These are phyloP conservation scores for Cladosporium sphaerospermum DNA, from an alignment of 2,329 filamentous ascomycete species.

Conservation along the genomic window DNA sequence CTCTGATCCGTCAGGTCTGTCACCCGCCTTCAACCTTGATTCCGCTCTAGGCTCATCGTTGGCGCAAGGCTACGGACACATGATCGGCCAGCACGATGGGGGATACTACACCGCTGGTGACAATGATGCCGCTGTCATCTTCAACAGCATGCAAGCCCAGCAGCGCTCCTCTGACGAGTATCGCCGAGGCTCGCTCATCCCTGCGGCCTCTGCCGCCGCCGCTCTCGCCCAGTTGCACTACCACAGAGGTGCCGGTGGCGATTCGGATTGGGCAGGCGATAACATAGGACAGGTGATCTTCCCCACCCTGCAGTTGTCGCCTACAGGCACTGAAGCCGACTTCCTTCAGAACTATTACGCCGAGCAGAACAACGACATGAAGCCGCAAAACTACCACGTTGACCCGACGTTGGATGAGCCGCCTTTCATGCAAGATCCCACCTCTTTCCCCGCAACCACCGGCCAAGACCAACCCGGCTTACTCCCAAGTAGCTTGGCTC, in stretches of 20 bases:
- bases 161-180: slow-evolving; percentile 65
- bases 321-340: slow-evolving; percentile 32
- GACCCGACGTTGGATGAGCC: slow-evolving; percentile 53
- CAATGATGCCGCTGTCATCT: slow-evolving; percentile 50
- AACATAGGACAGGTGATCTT: slow-evolving; percentile 30
- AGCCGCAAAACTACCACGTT: slow-evolving; percentile 26
- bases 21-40: slow-evolving; percentile 29
- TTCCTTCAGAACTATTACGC: slow-evolving; percentile 33
- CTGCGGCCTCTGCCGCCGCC: slow-evolving; percentile 71
- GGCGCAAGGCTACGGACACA: slow-evolving; percentile 28
- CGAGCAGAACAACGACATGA: slow-evolving; percentile 37
- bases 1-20: slow-evolving; percentile 34
- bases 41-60: slow-evolving; percentile 29
- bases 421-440: slow-evolving; percentile 36
- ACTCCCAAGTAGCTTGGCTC: slow-evolving; percentile 72
- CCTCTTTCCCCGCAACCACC: slow-evolving; percentile 48
- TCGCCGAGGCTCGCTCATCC: slow-evolving; percentile 56
- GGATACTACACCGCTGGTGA: slow-evolving; percentile 45
- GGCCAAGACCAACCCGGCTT: slow-evolving; percentile 56
- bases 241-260: slow-evolving; percentile 57
- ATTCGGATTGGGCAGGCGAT: slow-evolving; percentile 66
- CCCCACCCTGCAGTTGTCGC: slow-evolving; percentile 28
- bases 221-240: slow-evolving; percentile 80
- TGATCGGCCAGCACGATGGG: slow-evolving; percentile 37
- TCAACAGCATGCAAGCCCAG: slow-evolving; percentile 52